Evolutionary conservation across 768 basidiomycete species (phyloP), one percentile per base, ranked within the genome.

Genomic region (Phaeotremella fagi): DNA sequence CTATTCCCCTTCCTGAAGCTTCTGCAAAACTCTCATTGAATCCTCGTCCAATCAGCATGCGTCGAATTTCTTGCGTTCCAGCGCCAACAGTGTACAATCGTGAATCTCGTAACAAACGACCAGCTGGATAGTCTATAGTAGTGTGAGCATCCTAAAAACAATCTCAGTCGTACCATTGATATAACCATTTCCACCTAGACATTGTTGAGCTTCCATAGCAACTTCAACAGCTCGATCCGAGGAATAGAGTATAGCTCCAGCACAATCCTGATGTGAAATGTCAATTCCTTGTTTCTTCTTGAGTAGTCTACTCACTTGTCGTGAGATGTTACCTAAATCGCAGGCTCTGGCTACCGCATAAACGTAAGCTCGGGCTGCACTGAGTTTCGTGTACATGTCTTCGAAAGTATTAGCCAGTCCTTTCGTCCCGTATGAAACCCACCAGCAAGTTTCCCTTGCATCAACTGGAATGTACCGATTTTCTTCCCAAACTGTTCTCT

Each of bases 21-120:
- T 63, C 63, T 18, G 55, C 46, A 33, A 61, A 71, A 3, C 25
- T 24, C 56, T 85, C 79, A 68, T 92, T 95, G 76, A 95, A 91
- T 70, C 90, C 91, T 56, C 91, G 79, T 27, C 91, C 91, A 53
- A 95, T 94, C 54, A 94, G 76, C 90, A 92, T 92, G 53, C 91
- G 80, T 60, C 91, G 78, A 50, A 95, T 91, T 78, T 94, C 91
- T 72, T 95, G 92, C 22, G 91, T 91, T 16, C 92, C 92, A n/a
- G 92, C 92, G 24, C 92, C 92, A 54, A 97, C 90, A 23, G 88
- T 84, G 72, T 95, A 97, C 37, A 97, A 75, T 60, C 89, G 78
- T 15, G 91, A 81, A 70, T 97, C 92, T 44, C 91, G 82, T 41
- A 95, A 77, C 61, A 91, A 82, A 27, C 92, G 84, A 15, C 90